Base-by-base conservation (phyloP, 2,329 filamentous ascomycete genomes). In the Rutstroemia sp. region DNA sequence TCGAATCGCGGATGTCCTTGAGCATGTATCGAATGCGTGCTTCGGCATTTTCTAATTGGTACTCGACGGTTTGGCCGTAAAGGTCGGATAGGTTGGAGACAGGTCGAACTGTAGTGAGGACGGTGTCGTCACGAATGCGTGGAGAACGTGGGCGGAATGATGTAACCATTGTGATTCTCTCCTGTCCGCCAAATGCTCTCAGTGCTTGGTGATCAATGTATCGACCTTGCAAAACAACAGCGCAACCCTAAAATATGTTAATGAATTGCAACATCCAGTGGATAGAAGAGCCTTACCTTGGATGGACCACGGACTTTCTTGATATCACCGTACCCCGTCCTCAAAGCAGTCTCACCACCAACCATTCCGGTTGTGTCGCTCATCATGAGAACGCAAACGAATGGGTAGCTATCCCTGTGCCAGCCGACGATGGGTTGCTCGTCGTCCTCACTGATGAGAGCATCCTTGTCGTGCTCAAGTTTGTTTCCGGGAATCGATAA, bases 281-380 rank as follows among this genome's bases (percentile, higher is more conserved):
- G 23, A 21, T 21, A 14, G 46, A 36, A 8, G 2, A 16, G 54
- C 10, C 67, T 61, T 68, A 75, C 73, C 70, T 74, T 75, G 19
- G 63, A 59, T 57, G 73, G 74, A 19, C 73, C 73, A 8, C 74
- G 69, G 45, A 74, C 71, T 63, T 76, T 76, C 63, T 71, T 72
- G 51, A 75, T 70, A 23, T 73, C 69, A 2, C 74, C 74, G 38
- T 64, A 76, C 1, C 73, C 77, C 19, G 77, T 87, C 57, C 77
- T 84, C 49, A 76, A 73, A n/a, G 79, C 84, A 10, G 80, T 88
- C 60, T 81, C 83, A 51, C 76, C 77, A 30, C 76, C 77, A 36
- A 72, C 63, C 77, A 79, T 79, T 46, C 69, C 64, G 25, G 70
- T 70, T 27, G 73, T 72, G 60, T 79, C 76, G 36, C 72, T 75